Evolutionary conservation across 768 basidiomycete genomes (phyloP).

Genomic region (Paxillus involutus): DNA sequence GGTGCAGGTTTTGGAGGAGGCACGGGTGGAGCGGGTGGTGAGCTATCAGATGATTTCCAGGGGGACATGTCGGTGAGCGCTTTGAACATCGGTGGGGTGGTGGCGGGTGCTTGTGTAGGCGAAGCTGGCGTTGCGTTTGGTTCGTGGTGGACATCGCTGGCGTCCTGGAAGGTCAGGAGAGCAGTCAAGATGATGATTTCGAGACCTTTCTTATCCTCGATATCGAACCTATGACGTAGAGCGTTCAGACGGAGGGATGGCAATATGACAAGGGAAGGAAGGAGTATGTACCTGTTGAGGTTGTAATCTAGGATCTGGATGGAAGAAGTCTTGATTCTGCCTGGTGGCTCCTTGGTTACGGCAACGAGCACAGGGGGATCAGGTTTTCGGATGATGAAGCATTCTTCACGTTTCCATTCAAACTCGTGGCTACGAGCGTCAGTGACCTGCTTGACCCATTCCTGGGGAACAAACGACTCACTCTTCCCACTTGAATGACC

Average conservation of each 20-base stretch:
- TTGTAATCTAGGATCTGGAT: constrained; percentile 87
- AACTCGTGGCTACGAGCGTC: constrained; percentile 62
- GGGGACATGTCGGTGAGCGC: constrained; percentile 8
- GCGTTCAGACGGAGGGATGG: not conserved
- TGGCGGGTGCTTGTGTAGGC: not conserved
- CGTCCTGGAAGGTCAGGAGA: constrained; percentile 75
- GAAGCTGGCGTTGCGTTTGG: constrained; percentile 15
- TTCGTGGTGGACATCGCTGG: constrained; percentile 54
- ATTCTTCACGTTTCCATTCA: constrained; percentile 85
- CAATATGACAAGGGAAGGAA: not conserved
- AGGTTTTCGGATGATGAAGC: constrained; percentile 80
- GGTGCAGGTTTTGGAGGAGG: constrained; percentile 63
- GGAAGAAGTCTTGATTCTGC: constrained; percentile 59
- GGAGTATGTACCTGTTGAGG: constrained; percentile 65
- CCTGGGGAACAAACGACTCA: constrained; percentile 36
- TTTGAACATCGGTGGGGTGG: not conserved
- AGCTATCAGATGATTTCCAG: constrained; percentile 8
- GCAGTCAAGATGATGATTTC: constrained; percentile 80
- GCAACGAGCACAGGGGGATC: constrained; percentile 87
- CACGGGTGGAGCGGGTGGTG: constrained; percentile 31
- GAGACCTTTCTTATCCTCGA: constrained; percentile 81
- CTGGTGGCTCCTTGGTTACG: constrained; percentile 72
- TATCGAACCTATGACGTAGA: constrained; percentile 61
- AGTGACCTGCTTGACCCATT: not conserved
- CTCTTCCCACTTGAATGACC: constrained; percentile 85